phyloP scores from a whole-genome alignment of 1,284 basidiomycete species.

The Leccinum subrobustum region DNA sequence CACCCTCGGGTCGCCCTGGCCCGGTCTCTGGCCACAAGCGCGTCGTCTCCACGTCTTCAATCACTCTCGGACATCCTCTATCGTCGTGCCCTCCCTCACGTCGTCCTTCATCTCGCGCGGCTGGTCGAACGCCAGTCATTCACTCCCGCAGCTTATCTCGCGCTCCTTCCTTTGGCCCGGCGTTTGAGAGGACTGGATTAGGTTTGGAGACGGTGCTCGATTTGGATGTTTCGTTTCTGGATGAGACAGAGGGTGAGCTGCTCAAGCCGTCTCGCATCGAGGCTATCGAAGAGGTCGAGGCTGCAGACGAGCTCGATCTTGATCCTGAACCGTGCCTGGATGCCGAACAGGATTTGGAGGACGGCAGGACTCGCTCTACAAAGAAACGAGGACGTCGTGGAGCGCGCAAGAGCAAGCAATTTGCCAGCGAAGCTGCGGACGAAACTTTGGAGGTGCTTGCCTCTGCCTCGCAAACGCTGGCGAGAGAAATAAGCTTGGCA shows the following conservation, averaged over 20 bases:
- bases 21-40: too few species aligned
- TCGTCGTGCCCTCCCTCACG: constrained; percentile 65
- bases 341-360: constrained; percentile 37
- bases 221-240: too few species aligned
- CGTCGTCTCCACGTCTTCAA: constrained; percentile 36
- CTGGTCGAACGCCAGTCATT: constrained; percentile 51
- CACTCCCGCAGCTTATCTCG: constrained; percentile 55
- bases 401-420: constrained; percentile 62
- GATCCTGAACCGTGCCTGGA: constrained; percentile 24
- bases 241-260: constrained; percentile 15
- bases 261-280: constrained; percentile 22
- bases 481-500: constrained; percentile 76
- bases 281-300: constrained; percentile 34
- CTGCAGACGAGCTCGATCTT: constrained; percentile 37
- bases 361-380: constrained; percentile 50
- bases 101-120: constrained; percentile 61
- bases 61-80: constrained; percentile 59
- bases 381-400: constrained; percentile 79
- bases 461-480: constrained; percentile 77
- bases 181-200: constrained; percentile 41
- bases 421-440: constrained; percentile 35
- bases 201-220: constrained; percentile 28
- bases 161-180: constrained; percentile 56
- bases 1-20: too few species aligned
- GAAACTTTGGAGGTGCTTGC: constrained; percentile 70